Conservation (phyloP, 192 early-diverging fungal genomes). For the Coemansia sp. region DNA sequence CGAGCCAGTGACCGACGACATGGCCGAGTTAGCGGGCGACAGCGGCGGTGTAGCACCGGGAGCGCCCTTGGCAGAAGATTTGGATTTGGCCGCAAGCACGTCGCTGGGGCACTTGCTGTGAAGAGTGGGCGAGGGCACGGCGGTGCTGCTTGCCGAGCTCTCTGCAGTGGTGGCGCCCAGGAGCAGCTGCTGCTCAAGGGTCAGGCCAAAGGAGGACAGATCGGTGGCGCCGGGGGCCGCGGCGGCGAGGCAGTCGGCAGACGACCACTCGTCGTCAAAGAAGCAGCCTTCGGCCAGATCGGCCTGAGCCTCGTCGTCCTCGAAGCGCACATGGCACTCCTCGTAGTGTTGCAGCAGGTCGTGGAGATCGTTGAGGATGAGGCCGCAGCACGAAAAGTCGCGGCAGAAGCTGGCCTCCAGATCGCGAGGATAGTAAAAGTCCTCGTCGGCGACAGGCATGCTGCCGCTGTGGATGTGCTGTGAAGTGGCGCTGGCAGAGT, state of each 20-base stretch:
- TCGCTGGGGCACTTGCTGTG: slow-evolving; percentile 15
- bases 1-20: slow-evolving; percentile 48
- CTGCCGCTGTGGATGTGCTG: slow-evolving; percentile 7
- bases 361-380: slow-evolving; percentile 85
- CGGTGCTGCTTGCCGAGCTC: slow-evolving; percentile 29
- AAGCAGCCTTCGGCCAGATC: slow-evolving; percentile 48
- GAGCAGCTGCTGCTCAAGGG: slow-evolving; percentile 52
- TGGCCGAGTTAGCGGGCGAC: slow-evolving; percentile 41
- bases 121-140: slow-evolving; percentile 31
- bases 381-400: slow-evolving; percentile 94
- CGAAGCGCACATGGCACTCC: slow-evolving; percentile 87
- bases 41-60: slow-evolving; percentile 33
- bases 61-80: slow-evolving; percentile 7
- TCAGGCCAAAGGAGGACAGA: slow-evolving; percentile 42
- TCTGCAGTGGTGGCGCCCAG: slow-evolving; percentile 34
- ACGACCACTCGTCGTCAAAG: slow-evolving; percentile 55
- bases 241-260: slow-evolving; percentile 29
- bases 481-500: slow-evolving; percentile 7
- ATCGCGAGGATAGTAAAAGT: slow-evolving; percentile 63
- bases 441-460: slow-evolving; percentile 38
- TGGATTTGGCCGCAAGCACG: slow-evolving; percentile 8
- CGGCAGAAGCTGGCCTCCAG: slow-evolving; percentile 91
- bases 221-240: slow-evolving; percentile 13
- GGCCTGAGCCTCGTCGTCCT: slow-evolving; percentile 72
- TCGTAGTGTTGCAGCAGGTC: slow-evolving; percentile 96